Evolutionary conservation across 768 basidiomycete genomes (phyloP), one percentile per base, ranked within the genome.

Genomic region (Mycena polygramma): DNA sequence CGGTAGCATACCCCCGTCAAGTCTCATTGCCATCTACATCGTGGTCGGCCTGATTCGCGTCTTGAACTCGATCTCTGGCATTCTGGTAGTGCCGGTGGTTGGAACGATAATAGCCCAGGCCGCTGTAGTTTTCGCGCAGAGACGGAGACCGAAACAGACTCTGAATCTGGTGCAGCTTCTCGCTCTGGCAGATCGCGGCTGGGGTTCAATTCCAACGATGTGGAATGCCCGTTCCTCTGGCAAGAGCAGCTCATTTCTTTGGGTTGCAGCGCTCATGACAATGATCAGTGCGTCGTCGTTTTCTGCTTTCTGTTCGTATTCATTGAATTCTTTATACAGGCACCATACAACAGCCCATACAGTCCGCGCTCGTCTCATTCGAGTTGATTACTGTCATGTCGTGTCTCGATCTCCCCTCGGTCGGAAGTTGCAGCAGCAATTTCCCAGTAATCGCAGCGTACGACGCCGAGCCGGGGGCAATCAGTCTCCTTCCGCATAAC

Each of bases 341-440:
- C 46, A 19, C 60, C 20, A 7, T 61, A n/a, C 60, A 61, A 24
- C 60, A 61, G 22, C 60, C 60, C 48, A 61, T 61, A 48, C 60
- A 61, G 49, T 61, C 60, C 35, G 46, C 46, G 9, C 22, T 61
- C 5, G 35, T 61, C 20, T 49, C 45, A 20, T 61, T 49, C 8
- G 46, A 61, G 48, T 7, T 3, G 7, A 48, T 61, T 24, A 3
- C 24, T 19, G 60, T 61, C 8, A 61, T 61, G 46, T 61, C 60
- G 13, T 61, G 60, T 39, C 19, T 39, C 2, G 60, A 61, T 49
- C 60, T 61, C 45, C 60, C 60, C 24, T n/a, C n/a, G n/a, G n/a
- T n/a, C n/a, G n/a, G n/a, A n/a, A n/a, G n/a, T n/a, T n/a, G n/a
- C n/a, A n/a, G n/a, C n/a, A n/a, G n/a, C n/a, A n/a, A n/a, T n/a